Evolutionary conservation across 495 filamentous ascomycete species (phyloP), one percentile per base, ranked within the genome.

Genomic region (Pseudevernia furfuracea): DNA sequence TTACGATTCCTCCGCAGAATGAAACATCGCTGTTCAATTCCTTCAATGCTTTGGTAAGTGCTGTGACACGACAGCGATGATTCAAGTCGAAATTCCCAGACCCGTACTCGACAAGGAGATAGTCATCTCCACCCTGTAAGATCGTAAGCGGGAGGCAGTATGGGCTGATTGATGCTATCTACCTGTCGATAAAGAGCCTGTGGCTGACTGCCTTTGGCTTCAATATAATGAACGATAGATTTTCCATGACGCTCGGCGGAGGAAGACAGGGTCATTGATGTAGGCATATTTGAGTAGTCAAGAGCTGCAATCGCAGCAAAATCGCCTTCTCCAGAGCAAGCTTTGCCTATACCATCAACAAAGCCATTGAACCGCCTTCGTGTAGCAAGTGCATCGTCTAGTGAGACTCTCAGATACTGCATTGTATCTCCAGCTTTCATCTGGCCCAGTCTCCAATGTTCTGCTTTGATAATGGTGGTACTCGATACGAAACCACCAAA

Each of bases 391-490:
- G 82, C 81, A 60, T 80, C 75, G 17, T 79, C 71, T 32, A 81
- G 68, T 11, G 81, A 77, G 6, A 80, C 77, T 23, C 73, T 69
- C 30, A 70, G 69, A 63, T 80, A 81, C 38, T 74, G 73, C 23
- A 85, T 70, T 8, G 76, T 80, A 67, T 85, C 79, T n/a, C 84
- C 84, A 25, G 83, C 78, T 62, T 81, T 83, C 17, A 87, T 71
- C 70, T 86, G 84, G 0, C 85, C 85, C 14, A 87, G 58, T 70
- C 82, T 81, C 82, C 83, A 86, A 34, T 81, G 70, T 37, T 84
- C 82, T 11, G 76, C 83, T 46, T 77, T 78, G 41, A 83, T 77
- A 21, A 84, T 75, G 0, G 82, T 85, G 5, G 78, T 80, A 12
- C 74, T 79, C 32, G 75, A 82, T 0, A 85, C 68, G 60, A 87